A percentile compares a stretch with the other conserved stretches of the same genome.
phyloP scores from a whole-genome alignment of 768 basidiomycete species.

The Phlegmacium glaucopus region DNA sequence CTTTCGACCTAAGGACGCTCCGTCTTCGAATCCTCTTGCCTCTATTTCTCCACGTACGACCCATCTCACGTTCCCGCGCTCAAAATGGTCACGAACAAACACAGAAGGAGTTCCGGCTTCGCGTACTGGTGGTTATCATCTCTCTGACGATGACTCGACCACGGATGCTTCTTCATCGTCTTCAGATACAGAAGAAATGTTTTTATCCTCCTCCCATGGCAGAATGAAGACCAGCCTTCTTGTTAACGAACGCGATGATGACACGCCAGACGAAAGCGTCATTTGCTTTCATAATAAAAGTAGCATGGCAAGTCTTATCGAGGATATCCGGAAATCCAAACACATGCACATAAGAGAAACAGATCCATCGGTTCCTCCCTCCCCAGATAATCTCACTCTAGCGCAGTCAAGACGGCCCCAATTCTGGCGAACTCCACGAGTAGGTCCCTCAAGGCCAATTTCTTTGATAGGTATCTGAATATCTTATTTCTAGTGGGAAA shows the following conservation, averaged over 20 bases:
- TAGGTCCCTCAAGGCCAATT: conserved; percentile 27
- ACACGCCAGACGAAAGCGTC: conserved; percentile 32
- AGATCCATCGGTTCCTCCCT: conserved; percentile 7
- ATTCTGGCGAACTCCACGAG: conserved; percentile 59
- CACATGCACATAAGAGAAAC: conserved; percentile 45
- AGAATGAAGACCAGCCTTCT: conserved; percentile 34
- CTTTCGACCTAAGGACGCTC: conserved; percentile 7
- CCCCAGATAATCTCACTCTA: conserved; percentile 19
- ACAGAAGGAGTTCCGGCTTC: conserved; percentile 8
- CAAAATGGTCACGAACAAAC: conserved; percentile 10
- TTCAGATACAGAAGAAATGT: conserved; percentile 33
- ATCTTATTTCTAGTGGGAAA: conserved; percentile 49
- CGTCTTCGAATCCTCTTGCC: background rate
- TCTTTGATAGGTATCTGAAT: background rate
- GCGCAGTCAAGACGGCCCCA: conserved; percentile 35
- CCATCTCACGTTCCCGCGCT: conserved; percentile 26
- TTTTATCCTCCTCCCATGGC: conserved; percentile 29
- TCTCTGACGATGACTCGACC: conserved; percentile 22
- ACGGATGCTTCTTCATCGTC: conserved; percentile 18
- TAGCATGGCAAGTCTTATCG: conserved; percentile 53
- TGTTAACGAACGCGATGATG: conserved; percentile 26
- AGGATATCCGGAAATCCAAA: conserved; percentile 49
- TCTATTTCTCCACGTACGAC: conserved; percentile 20
- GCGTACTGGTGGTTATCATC: conserved; percentile 1
- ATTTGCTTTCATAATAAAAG: conserved; percentile 63